Conservation (phyloP, 2,329 filamentous ascomycete species). For the Ampelomyces quisqualis region DNA sequence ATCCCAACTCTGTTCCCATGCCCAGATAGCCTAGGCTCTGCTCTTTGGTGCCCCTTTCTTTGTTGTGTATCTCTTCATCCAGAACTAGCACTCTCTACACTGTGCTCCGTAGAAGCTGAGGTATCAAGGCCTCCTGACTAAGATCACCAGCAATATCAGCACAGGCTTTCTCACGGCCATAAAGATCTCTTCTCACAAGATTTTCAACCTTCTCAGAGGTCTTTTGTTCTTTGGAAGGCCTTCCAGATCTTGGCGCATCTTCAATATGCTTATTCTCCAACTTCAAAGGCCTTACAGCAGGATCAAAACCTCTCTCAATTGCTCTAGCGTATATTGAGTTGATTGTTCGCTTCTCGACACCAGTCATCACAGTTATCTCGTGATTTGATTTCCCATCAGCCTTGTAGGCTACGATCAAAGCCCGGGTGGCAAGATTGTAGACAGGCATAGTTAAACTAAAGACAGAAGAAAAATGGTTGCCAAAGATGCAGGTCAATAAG, state of each 20-base stretch:
- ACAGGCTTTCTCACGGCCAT: slow-evolving; percentile 16
- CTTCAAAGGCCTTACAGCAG: neutral
- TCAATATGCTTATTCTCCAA: slow-evolving; percentile 5
- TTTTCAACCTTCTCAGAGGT: neutral
- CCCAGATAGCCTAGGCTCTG: no score
- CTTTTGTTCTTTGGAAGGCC: slow-evolving; percentile 2
- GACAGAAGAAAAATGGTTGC: neutral
- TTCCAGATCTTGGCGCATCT: slow-evolving; percentile 2
- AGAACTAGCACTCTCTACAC: slow-evolving; percentile 8
- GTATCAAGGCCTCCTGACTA: slow-evolving; percentile 5
- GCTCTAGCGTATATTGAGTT: slow-evolving; percentile 5
- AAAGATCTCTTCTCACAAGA: slow-evolving; percentile 4
- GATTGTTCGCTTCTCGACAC: slow-evolving; percentile 1
- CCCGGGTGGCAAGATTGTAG: slow-evolving; percentile 3
- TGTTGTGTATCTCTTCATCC: slow-evolving; percentile 7
- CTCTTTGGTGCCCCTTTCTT: slow-evolving; percentile 8
- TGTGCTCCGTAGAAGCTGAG: slow-evolving; percentile 8
- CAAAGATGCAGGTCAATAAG: no score
- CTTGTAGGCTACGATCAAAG: slow-evolving; percentile 3
- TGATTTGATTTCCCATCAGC: slow-evolving; percentile 1
- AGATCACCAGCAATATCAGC: slow-evolving; percentile 13
- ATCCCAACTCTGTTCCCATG: slow-evolving; percentile 12
- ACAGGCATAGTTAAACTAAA: neutral
- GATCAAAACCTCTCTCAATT: slow-evolving; percentile 9
- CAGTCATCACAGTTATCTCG: slow-evolving; percentile 1